Evolutionary conservation across 2,329 filamentous ascomycete species (phyloP).

Genomic region (Exophiala sideris): DNA sequence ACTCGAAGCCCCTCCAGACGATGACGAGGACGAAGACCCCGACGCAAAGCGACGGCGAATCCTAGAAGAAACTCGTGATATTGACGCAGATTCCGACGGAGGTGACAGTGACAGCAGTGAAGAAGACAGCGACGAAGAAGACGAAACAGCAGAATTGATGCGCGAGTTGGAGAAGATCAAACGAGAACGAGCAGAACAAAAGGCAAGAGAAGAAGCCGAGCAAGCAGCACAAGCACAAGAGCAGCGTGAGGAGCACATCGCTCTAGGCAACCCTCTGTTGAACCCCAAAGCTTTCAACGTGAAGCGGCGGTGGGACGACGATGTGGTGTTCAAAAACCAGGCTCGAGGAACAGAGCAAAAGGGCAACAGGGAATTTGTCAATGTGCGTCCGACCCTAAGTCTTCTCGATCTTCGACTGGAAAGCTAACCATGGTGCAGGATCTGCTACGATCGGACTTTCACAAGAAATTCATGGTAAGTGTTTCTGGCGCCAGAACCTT

Average conservation of each 20-base stretch:
- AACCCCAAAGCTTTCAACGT: slow-evolving; percentile 86
- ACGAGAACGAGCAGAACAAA: slow-evolving; percentile 74
- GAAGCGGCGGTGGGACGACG: slow-evolving; percentile 88
- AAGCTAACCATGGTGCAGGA: slow-evolving; percentile 53
- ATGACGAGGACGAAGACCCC: slow-evolving; percentile 60
- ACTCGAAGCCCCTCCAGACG: slow-evolving; percentile 51
- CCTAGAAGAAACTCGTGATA: slow-evolving; percentile 79
- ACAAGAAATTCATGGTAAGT: slow-evolving; percentile 88
- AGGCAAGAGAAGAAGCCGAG: slow-evolving; percentile 78
- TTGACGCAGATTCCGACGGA: slow-evolving; percentile 72
- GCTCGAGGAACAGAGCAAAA: slow-evolving; percentile 90
- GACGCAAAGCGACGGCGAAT: slow-evolving; percentile 83
- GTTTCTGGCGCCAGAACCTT: background rate
- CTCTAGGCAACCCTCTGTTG: slow-evolving; percentile 84
- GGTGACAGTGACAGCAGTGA: slow-evolving; percentile 60
- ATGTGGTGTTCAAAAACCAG: slow-evolving; percentile 99
- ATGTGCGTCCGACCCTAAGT: slow-evolving; percentile 56
- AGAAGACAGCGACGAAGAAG: slow-evolving; percentile 68
- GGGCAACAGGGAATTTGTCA: slow-evolving; percentile 92
- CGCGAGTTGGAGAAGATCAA: slow-evolving; percentile 93
- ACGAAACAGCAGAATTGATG: slow-evolving; percentile 84
- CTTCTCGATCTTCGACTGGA: background rate
- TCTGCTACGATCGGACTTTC: slow-evolving; percentile 89
- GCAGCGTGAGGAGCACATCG: slow-evolving; percentile 81
- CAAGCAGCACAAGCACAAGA: slow-evolving; percentile 77